phyloP scores from a whole-genome alignment of 179 eudicot species.

The Actinidia arguta region DNA sequence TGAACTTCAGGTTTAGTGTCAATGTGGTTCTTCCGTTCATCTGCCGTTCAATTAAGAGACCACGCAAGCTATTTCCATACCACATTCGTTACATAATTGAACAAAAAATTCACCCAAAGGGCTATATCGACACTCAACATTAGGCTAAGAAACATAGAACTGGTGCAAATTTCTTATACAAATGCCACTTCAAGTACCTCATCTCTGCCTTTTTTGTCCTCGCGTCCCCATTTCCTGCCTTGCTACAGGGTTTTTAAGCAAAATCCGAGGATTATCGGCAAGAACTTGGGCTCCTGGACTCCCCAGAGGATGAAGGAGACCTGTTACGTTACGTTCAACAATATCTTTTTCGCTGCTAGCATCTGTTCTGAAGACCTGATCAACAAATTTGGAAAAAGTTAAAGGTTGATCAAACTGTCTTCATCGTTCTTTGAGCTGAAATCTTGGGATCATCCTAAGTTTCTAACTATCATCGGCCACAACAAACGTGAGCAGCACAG shows the following conservation, averaged over 20 bases:
- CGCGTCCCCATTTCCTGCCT: conserved; percentile 78
- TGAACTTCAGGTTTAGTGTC: too few species aligned
- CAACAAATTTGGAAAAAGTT: conserved; percentile 10
- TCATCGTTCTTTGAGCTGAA: neutral
- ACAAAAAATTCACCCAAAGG: too few species aligned
- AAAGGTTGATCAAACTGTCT: neutral
- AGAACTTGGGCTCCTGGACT: conserved; percentile 71
- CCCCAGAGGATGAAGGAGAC: conserved; percentile 89
- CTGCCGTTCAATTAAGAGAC: too few species aligned
- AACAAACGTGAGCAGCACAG: too few species aligned
- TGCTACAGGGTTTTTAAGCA: conserved; percentile 68
- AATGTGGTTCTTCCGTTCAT: too few species aligned
- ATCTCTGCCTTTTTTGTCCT: conserved; percentile 85
- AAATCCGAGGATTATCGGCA: conserved; percentile 63
- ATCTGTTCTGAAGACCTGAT: conserved; percentile 92
- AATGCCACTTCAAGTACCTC: conserved; percentile 87
- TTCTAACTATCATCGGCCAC: too few species aligned
- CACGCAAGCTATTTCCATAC: too few species aligned
- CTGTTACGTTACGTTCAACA: conserved; percentile 81
- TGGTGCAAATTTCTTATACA: conserved; percentile 81
- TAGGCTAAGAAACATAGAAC: conserved; percentile 36
- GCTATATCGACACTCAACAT: too few species aligned
- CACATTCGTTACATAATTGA: too few species aligned
- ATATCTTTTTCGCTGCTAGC: conserved; percentile 96
- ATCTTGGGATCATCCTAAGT: too few species aligned